These are phyloP conservation scores for Coemansia sp. DNA, from an alignment of 192 early-diverging fungal species.

Conservation along the genomic window DNA sequence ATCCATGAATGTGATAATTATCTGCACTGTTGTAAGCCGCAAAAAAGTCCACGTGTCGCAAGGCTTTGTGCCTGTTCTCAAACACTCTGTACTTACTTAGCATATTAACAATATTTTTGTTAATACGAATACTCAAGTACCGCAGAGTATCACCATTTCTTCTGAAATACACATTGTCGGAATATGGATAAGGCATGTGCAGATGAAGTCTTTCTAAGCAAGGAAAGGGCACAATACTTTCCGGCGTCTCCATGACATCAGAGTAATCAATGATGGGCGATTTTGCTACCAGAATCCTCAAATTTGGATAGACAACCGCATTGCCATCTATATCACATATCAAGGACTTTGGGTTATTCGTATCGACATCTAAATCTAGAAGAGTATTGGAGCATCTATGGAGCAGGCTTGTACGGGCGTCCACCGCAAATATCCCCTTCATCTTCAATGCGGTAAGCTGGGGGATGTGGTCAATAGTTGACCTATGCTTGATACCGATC, in stretches of 20 bases:
- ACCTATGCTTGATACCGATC: not conserved
- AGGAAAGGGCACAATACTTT: conserved; percentile 5
- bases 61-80: not conserved
- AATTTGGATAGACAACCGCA: conserved; percentile 4
- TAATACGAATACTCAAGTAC: not conserved
- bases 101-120: not conserved
- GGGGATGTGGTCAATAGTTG: not conserved
- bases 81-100: not conserved
- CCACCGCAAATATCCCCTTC: too few relatives aligned
- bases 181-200: not conserved
- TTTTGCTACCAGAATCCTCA: not conserved
- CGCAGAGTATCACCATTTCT: conserved; percentile 10
- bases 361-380: not conserved
- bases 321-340: not conserved
- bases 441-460: not conserved
- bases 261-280: not conserved
- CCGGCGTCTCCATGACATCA: not conserved
- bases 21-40: not conserved
- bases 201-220: not conserved
- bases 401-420: not conserved
- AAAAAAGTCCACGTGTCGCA: not conserved
- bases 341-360: not conserved
- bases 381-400: not conserved
- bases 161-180: conserved; percentile 8
- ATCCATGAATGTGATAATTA: too few relatives aligned